Base-by-base conservation (phyloP, 2,329 filamentous ascomycete species). In the Pseudogymnoascus destructans region DNA sequence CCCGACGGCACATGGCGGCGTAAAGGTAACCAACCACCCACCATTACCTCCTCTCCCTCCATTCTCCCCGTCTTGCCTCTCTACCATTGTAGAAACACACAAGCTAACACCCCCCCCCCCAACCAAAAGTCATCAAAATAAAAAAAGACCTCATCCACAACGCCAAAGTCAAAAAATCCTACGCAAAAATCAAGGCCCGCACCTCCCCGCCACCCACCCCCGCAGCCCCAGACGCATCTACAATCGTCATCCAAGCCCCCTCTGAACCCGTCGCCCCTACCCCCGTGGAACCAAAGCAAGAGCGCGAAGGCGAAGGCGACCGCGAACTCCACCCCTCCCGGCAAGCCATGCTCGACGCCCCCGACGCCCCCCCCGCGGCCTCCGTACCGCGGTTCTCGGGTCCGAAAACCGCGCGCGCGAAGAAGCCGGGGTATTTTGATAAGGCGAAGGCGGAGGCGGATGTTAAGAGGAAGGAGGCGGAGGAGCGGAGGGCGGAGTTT, bases 151-250 rank as follows among this genome's bases (percentile, higher is more conserved):
- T 95, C 59, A 96, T 97, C 66, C 82, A 90, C 71, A 95, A 93
- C 71, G 90, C 91, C 61, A 95, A 96, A 72, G 78, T 95, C 62
- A 93, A 92, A 73, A 95, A 95, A 72, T 81, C 87, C 40, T 96
- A 95, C 69, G 87, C 86, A 62, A 96, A 95, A 72, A 76, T 95
- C 63, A 92, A 91, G 72, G 83, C 82, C 38, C 65, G 65, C 57
- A 67, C 69, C 59, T 62, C 65, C 8, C 57, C 60, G 54, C 62
- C 67, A 56, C 62, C 65, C 6, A 55, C 59, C 52, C 62, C 67
- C 57, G 61, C 66, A 13, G 55, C 49, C 25, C 42, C 59, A 19
- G 15, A 42, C 36, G 42, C 23, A 19, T 40, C 17, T 54, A 46
- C 38, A 46, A 46, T 46, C 38, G 38, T 46, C 3, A 46, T 46